Evolutionary conservation across 2,329 filamentous ascomycete species (phyloP).

Genomic region (Grosmannia huntii): DNA sequence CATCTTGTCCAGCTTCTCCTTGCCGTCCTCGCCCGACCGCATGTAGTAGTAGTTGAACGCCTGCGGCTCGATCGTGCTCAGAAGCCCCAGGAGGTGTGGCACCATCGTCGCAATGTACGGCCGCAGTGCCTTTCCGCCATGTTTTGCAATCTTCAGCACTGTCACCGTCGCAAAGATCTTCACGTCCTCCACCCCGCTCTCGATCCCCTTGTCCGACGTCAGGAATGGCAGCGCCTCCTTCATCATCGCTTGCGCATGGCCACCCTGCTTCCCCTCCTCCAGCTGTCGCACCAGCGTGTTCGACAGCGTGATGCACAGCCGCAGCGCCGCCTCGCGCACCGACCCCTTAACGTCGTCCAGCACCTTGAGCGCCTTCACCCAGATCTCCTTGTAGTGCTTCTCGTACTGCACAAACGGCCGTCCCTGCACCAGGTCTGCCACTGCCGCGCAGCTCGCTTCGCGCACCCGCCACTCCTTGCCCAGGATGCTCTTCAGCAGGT

Average conservation of each 20-base stretch:
- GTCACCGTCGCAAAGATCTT: constrained; percentile 73
- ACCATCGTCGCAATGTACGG: constrained; percentile 74
- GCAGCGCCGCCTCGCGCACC: constrained; percentile 68
- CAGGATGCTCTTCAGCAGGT: constrained; percentile 73
- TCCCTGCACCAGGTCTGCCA: constrained; percentile 78
- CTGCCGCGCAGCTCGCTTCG: constrained; percentile 82
- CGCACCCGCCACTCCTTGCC: constrained; percentile 89
- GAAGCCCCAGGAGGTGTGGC: constrained; percentile 63
- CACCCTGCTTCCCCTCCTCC: constrained; percentile 50
- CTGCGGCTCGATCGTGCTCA: constrained; percentile 82
- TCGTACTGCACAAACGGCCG: constrained; percentile 66
- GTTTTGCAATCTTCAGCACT: constrained; percentile 80
- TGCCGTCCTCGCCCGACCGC: constrained; percentile 73
- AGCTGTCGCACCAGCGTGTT: constrained; percentile 76
- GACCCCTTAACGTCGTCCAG: constrained; percentile 92
- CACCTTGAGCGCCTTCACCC: constrained; percentile 76
- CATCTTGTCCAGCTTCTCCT: constrained; percentile 82
- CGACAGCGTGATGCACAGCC: constrained; percentile 72
- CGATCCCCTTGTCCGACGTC: constrained; percentile 75
- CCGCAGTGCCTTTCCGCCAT: constrained; percentile 63
- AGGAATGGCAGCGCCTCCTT: constrained; percentile 81
- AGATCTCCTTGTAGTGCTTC: constrained; percentile 72
- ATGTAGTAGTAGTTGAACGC: constrained; percentile 87
- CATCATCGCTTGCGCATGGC: constrained; percentile 58
- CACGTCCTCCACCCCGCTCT: constrained; percentile 79